Base-by-base conservation (phyloP, 2,329 filamentous ascomycete genomes). In the Xylariaceae sp. region DNA sequence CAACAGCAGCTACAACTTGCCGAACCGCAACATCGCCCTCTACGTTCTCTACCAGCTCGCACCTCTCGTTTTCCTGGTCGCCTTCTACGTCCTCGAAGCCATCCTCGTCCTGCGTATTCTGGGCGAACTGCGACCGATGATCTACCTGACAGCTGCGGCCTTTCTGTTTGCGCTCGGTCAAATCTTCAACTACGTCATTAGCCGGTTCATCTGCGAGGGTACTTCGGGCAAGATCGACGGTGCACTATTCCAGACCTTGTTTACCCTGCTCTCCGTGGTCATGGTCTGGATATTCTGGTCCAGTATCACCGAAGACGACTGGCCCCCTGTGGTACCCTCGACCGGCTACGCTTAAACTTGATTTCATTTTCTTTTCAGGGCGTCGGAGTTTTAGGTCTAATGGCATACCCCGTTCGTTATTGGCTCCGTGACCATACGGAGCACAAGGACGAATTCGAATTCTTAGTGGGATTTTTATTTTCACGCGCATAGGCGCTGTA, bases 271-370 rank as follows among this genome's bases (percentile, higher is more conserved):
- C 10, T 82, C 92, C 0, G 91, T 99, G 3, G 81, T 90, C 15
- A 85, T 85, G 76, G 77, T 97, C 65, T 99, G 94, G 92, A 75
- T 90, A 59, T 99, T 99, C 80, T 99, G 94, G 94, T 96, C 92
- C 51, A 97, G 92, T 77, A 99, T 99, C 69, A 99, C 94, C 13
- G 94, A 99, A 76, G 94, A 99, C 70, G 93, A 97, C 78, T 99
- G 94, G 94, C 91, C 92, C 15, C 82, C 82, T 39, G 74, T 74
- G 8, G 73, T 73, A 57, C 72, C 74, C 55, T 63, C 68, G 17
- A 55, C 68, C 13, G 67, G 68, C 59, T 82, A 82, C 64, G 74
- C 77, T 55, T 71, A 64, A 55, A 70, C 53, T 57, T 60, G 58
- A 60, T 59, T 44, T 64, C 59, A 57, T 57, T 67, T 55, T 60